These are phyloP conservation scores for Abrus precatorius DNA, from an alignment of 306 rosid species.

Conservation along the genomic window DNA sequence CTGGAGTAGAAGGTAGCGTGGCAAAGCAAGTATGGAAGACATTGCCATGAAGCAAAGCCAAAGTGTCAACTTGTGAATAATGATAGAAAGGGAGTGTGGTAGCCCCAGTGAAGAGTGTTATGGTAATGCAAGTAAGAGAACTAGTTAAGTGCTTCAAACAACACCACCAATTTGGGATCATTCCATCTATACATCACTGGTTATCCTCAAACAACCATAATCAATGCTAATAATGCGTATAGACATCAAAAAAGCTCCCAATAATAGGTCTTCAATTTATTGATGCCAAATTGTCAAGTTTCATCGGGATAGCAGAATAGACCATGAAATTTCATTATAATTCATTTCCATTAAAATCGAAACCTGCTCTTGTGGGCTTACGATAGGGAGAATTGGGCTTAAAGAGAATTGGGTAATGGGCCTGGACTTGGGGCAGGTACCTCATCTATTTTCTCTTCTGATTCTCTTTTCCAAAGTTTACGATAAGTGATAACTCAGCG, in stretches of 20 bases:
- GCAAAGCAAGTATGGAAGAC: slow-evolving; percentile 31
- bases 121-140: slow-evolving; percentile 24
- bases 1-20: slow-evolving; percentile 33
- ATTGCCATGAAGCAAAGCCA: slow-evolving; percentile 58
- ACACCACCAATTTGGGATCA: background rate
- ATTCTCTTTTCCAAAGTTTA: background rate
- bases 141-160: background rate
- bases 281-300: background rate
- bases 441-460: background rate
- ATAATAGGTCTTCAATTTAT: slow-evolving; percentile 5
- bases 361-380: too few relatives aligned
- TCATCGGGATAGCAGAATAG: background rate
- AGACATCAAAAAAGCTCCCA: background rate
- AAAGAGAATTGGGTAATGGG: background rate
- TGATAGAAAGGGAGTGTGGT: background rate
- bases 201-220: background rate
- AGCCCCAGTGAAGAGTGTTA: slow-evolving; percentile 37
- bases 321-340: too few relatives aligned
- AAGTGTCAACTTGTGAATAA: slow-evolving; percentile 6
- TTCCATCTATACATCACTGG: background rate
- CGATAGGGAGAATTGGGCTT: background rate
- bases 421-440: background rate
- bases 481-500: too few relatives aligned
- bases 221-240: background rate
- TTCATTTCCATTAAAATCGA: too few relatives aligned